Percentiles rank a stretch among this genome's conserved stretches.
These are phyloP conservation scores for Solanum etuberosum DNA, from an alignment of 257 asterid species.

Conservation along the genomic window DNA sequence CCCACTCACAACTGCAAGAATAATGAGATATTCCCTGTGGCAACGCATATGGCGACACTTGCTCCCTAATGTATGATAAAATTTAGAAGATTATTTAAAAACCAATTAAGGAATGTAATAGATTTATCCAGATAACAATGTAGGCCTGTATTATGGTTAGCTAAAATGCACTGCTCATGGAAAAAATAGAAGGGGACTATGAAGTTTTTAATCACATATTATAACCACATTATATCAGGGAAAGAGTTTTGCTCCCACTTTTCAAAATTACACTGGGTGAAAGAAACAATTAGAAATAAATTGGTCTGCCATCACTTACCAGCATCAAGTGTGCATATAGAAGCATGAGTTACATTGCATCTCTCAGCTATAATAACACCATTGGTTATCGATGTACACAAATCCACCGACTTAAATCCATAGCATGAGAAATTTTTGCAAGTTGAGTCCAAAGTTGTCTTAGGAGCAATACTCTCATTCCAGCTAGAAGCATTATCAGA, in stretches of 20 bases:
- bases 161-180: not conserved
- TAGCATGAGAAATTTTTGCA: slow-evolving; percentile 43
- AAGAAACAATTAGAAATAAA: not conserved
- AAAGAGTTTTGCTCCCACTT: not conserved
- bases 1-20: slow-evolving; percentile 89
- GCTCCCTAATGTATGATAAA: slow-evolving; percentile 34
- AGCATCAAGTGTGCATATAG: slow-evolving; percentile 50
- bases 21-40: slow-evolving; percentile 71
- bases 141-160: not conserved
- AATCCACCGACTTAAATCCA: slow-evolving; percentile 15
- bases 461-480: slow-evolving; percentile 32
- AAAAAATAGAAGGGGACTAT: not conserved
- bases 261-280: not conserved
- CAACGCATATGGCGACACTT: slow-evolving; percentile 78
- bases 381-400: slow-evolving; percentile 53
- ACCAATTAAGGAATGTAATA: not conserved
- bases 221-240: not conserved
- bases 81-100: not conserved
- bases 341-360: slow-evolving; percentile 54
- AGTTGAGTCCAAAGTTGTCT: slow-evolving; percentile 14
- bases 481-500: slow-evolving; percentile 51
- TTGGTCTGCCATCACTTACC: slow-evolving; percentile 28
- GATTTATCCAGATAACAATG: not conserved
- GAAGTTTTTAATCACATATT: not conserved
- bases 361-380: slow-evolving; percentile 44